Evolutionary conservation across 176 grass and related monocot species (phyloP).

Genomic region (Musa beccarii): DNA sequence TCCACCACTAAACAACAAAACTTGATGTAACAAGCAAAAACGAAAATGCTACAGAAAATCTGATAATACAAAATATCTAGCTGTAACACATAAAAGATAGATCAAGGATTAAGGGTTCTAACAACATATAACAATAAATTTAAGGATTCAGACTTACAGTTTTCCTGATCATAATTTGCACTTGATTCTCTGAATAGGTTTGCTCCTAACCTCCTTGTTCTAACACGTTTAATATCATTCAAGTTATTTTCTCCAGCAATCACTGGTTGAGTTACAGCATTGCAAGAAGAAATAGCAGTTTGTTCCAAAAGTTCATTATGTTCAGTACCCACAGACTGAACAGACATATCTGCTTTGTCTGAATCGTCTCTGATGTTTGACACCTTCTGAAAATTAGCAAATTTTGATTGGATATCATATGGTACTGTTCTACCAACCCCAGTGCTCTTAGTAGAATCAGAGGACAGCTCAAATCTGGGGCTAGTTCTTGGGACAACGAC

Average conservation of each 20-base stretch:
- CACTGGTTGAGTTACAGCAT: slow-evolving; percentile 39
- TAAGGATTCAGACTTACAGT: slow-evolving; percentile 45
- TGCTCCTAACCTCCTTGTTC: slow-evolving; percentile 25
- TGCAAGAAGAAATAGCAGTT: slow-evolving; percentile 50
- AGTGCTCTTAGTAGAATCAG: slow-evolving; percentile 56
- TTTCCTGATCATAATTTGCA: slow-evolving; percentile 53
- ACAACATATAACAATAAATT: slow-evolving; percentile 1
- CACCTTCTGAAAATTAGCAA: slow-evolving; percentile 36
- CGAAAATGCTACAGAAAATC: background rate
- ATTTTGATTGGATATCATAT: slow-evolving; percentile 50
- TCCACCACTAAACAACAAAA: background rate
- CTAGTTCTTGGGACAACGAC: slow-evolving; percentile 80
- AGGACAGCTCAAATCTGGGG: slow-evolving; percentile 49
- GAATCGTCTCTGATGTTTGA: slow-evolving; percentile 38
- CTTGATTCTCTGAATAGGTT: slow-evolving; percentile 34
- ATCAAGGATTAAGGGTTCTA: slow-evolving; percentile 6
- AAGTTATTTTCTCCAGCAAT: slow-evolving; percentile 42
- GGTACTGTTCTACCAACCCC: slow-evolving; percentile 43
- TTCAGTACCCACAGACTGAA: slow-evolving; percentile 27
- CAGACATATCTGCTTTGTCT: slow-evolving; percentile 26
- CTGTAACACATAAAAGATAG: background rate
- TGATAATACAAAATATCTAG: background rate
- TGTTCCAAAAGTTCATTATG: slow-evolving; percentile 37
- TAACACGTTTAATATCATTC: slow-evolving; percentile 34
- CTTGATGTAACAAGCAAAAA: background rate